Base-by-base conservation (phyloP, 108 stramenopile species). In the Cylindrotheca closterium region DNA sequence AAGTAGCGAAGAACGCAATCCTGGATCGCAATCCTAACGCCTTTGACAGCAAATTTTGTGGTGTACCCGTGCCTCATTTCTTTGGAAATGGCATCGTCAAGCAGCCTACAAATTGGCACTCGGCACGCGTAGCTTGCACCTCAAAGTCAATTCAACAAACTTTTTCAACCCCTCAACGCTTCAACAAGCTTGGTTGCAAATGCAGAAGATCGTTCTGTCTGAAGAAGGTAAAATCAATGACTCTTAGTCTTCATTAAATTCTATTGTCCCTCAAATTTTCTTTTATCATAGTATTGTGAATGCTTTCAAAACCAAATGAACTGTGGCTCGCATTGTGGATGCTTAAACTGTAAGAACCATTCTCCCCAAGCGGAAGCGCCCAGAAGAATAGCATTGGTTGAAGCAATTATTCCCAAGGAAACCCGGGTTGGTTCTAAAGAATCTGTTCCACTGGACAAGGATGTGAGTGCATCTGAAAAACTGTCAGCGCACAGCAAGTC, bases 151-250 rank as follows among this genome's bases (percentile, higher is more conserved):
- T 46, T 7, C 52, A 47, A 8, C 30, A 17, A 26, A 30, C 24
- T 31, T 23, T 31, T 12, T 24, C 65, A 47, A 47, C 46, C 5
- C 61, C 61, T 21, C 61, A 49, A 29, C 30, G 60, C 21, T 66
- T 78, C 26, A 68, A 78, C 58, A 67, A 67, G 30, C 67, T 74
- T 18, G 97, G 97, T 5, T 98, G 97, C 88, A 95, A 96, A 68
- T 98, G 97, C 78, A 78, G 87, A 29, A 86, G 89, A 58, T 88
- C 85, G 15, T 77, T 79, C 60, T 98, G 97, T 67, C 82, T 98
- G 51, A 98, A 98, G 66, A 96, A 93, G 66, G 68, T 71, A 61
- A 49, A 49, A 60, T 28, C 7, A 4, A 23, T 1, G 1, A 1
- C 8, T 48, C 21, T 57, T 10, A 1, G 19, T 32, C 2, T 30